phyloP scores from a whole-genome alignment of 352 stramenopile species.

The Pythium scleroteichum region DNA sequence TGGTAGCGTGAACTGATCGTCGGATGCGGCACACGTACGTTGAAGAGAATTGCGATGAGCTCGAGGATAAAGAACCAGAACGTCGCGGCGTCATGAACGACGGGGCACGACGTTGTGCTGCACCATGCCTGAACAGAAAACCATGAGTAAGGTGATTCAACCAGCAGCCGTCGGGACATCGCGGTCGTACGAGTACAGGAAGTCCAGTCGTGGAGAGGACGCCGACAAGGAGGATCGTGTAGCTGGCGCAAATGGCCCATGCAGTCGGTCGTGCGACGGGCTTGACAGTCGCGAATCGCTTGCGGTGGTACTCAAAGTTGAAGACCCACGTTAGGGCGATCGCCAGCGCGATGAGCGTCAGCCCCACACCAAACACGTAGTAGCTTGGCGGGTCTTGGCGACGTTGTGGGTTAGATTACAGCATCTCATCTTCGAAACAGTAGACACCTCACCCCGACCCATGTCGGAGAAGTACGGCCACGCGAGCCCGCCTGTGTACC shows the following conservation, averaged over 20 bases:
- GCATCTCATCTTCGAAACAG: background rate
- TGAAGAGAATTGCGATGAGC: conserved; percentile 37
- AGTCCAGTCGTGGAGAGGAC: conserved; percentile 32
- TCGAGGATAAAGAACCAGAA: conserved; percentile 46
- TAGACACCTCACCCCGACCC: conserved; percentile 22
- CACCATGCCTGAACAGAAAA: conserved; percentile 23
- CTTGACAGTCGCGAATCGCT: conserved; percentile 9
- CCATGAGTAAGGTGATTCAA: background rate
- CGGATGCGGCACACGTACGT: no score
- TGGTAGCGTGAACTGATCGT: no score
- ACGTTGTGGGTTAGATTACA: no score
- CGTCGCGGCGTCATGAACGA: conserved; percentile 31
- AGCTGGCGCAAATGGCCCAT: conserved; percentile 17
- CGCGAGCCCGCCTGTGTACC: conserved; percentile 31
- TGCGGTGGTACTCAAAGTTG: conserved; percentile 33
- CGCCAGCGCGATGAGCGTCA: conserved; percentile 25
- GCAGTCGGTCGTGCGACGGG: conserved; percentile 1
- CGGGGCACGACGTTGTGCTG: conserved; percentile 30
- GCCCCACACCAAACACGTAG: conserved; percentile 34
- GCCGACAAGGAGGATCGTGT: conserved; percentile 17
- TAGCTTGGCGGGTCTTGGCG: conserved; percentile 27
- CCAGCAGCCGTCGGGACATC: no score
- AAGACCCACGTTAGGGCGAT: conserved; percentile 34
- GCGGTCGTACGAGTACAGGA: conserved; percentile 28
- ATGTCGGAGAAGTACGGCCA: conserved; percentile 74